Evolutionary conservation across 306 rosid species (phyloP), one percentile per base, ranked within the genome.

Genomic region (Dryas octopetala): DNA sequence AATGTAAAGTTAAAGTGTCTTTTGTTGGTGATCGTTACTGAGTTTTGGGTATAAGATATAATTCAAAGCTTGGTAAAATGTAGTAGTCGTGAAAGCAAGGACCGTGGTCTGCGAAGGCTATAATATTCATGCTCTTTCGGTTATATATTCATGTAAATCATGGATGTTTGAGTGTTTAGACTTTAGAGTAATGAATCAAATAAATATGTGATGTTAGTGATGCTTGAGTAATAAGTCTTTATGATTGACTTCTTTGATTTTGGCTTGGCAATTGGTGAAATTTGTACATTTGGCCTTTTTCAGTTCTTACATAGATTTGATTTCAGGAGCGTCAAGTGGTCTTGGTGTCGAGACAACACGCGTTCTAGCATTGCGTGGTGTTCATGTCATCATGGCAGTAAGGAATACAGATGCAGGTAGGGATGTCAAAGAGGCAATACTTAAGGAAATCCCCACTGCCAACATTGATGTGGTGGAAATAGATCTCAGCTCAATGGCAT

Each of bases 271-370:
- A 38, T 3, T 53, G 38, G 49, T 16, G 48, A 53, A 64, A 15
- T 78, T 44, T 53, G 12, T 38, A 53, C 11, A 7, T 19, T 54
- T 16, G 47, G 12, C 51, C 67, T 40, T 4, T 70, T 75, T 75
- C 9, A 47, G n/a, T 51, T 59, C 71, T 62, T 53, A 40, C 8
- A 17, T 13, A 15, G 92, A 80, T 41, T 69, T 60, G 51, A 67
- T 85, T 80, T 80, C 79, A 93, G 98, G 98, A 49, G 94, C 96
- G 74, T 83, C 96, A 9, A 92, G 94, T 81, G 96, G 98, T 61
- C 86, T 92, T 66, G 97, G 97, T 60, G 59, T 75, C 71, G 94
- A 92, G 65, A 90, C 96, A 11, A 83, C 91, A 40, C 88, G 91
- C 26, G 86, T 92, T n/a, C n/a, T n/a, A n/a, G n/a, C n/a, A n/a